These are phyloP conservation scores for Fusarium praegraminearum DNA, from an alignment of 2,329 filamentous ascomycete species.

Conservation along the genomic window DNA sequence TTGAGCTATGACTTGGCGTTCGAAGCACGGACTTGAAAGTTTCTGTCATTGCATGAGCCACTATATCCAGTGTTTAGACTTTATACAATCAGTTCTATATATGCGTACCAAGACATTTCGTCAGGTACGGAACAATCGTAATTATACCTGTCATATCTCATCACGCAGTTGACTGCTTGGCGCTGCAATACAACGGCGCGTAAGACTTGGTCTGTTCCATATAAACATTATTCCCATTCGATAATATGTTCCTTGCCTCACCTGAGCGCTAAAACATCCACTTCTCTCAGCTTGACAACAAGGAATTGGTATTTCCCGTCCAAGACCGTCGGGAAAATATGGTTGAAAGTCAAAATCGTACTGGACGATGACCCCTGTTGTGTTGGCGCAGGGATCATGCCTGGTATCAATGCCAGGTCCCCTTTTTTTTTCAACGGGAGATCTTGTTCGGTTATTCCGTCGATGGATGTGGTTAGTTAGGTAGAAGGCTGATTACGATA, in stretches of 20 bases:
- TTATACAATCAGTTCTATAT: neutral
- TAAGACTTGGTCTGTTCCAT: neutral
- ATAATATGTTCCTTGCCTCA: neutral
- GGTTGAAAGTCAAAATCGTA: neutral
- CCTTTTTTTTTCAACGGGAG: neutral
- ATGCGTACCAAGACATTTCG: neutral
- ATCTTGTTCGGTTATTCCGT: neutral
- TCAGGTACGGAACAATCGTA: neutral
- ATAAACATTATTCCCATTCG: neutral
- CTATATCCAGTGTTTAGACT: constrained; percentile 4
- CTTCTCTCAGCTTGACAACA: neutral
- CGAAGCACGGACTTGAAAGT: neutral
- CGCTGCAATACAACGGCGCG: neutral
- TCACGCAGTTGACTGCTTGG: neutral
- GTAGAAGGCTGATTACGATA: no score
- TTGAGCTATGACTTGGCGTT: neutral
- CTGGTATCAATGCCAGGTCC: neutral
- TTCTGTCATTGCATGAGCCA: neutral
- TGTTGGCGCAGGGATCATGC: neutral
- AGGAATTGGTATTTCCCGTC: constrained; percentile 2
- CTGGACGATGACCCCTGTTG: neutral
- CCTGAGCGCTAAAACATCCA: constrained; percentile 3
- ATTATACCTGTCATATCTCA: neutral
- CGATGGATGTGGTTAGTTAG: no score
- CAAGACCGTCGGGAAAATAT: constrained; percentile 1